A percentile compares a stretch with the other conserved stretches of the same genome.
These are phyloP conservation scores for Hemisphaericaspora xylanilytica DNA, from an alignment of 1,139 yeast species.

Conservation along the genomic window DNA sequence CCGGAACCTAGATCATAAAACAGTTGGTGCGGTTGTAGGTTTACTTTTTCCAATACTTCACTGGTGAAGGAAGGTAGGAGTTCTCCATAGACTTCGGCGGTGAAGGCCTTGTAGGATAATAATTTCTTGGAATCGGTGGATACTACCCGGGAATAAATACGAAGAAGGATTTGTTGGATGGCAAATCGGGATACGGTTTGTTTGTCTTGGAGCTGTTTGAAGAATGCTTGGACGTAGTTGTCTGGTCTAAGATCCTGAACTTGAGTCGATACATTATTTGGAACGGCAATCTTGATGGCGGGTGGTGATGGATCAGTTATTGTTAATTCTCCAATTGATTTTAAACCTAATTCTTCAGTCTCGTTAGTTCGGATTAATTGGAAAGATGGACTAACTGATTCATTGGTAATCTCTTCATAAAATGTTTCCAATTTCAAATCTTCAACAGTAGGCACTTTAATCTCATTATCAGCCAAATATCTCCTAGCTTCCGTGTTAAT, in stretches of 20 bases:
- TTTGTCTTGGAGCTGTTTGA: slow-evolving; percentile 29
- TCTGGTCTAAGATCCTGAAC: slow-evolving; percentile 17
- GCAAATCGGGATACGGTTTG: slow-evolving; percentile 52
- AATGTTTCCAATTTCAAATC: slow-evolving; percentile 28
- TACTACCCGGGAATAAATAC: slow-evolving; percentile 74
- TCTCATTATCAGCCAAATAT: slow-evolving; percentile 21
- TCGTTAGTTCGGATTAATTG: slow-evolving; percentile 5
- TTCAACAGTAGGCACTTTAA: slow-evolving; percentile 16
- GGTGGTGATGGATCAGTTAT: neutral
- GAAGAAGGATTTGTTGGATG: slow-evolving; percentile 66
- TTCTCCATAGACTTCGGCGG: slow-evolving; percentile 92
- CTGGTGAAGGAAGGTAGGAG: slow-evolving; percentile 75
- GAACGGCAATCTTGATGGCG: slow-evolving; percentile 5
- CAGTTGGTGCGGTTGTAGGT: slow-evolving; percentile 48
- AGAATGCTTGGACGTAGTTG: slow-evolving; percentile 27
- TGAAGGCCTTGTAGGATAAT: slow-evolving; percentile 76
- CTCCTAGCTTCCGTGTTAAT: slow-evolving; percentile 32
- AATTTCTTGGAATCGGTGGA: slow-evolving; percentile 69
- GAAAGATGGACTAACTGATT: slow-evolving; percentile 15
- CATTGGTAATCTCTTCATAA: slow-evolving; percentile 22
- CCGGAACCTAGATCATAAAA: slow-evolving; percentile 92
- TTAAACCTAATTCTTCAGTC: slow-evolving; percentile 2
- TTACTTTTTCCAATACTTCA: slow-evolving; percentile 64
- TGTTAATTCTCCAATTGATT: neutral
- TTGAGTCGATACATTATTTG: slow-evolving; percentile 9